phyloP scores from a whole-genome alignment of 495 filamentous ascomycete species.

The Penicillium herquei region DNA sequence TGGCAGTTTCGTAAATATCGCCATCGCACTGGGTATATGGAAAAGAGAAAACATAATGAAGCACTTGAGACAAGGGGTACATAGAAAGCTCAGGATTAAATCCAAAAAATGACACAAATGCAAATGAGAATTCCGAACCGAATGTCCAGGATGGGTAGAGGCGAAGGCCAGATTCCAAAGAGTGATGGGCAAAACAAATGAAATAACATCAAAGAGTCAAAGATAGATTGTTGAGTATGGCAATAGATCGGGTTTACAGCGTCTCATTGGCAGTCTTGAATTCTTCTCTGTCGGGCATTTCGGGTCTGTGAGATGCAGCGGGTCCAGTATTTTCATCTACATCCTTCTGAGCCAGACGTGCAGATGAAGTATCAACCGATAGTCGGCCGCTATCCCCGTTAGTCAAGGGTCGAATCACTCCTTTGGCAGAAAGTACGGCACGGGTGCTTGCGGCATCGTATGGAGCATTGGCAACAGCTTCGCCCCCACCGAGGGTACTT shows the following conservation, averaged over 20 bases:
- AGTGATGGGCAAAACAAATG: neutral
- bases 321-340: no score
- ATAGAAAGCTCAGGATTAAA: neutral
- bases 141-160: neutral
- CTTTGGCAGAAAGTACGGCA: slow-evolving; percentile 32
- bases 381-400: slow-evolving; percentile 19
- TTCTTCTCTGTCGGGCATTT: slow-evolving; percentile 31
- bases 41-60: neutral
- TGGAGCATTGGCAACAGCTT: slow-evolving; percentile 19
- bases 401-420: slow-evolving; percentile 24
- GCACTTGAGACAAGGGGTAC: no score
- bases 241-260: slow-evolving; percentile 1
- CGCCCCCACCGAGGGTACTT: slow-evolving; percentile 34
- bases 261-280: slow-evolving; percentile 27
- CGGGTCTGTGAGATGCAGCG: slow-evolving; percentile 16
- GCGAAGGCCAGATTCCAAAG: neutral
- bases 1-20: neutral
- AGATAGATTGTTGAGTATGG: neutral
- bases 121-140: no score
- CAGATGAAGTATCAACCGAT: slow-evolving; percentile 31
- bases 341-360: slow-evolving; percentile 2
- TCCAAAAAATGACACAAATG: neutral
- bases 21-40: neutral
- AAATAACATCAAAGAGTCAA: neutral
- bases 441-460: slow-evolving; percentile 39